These are phyloP conservation scores for Pleoardoris graminearum DNA, from an alignment of 2,329 filamentous ascomycete genomes.

Conservation along the genomic window DNA sequence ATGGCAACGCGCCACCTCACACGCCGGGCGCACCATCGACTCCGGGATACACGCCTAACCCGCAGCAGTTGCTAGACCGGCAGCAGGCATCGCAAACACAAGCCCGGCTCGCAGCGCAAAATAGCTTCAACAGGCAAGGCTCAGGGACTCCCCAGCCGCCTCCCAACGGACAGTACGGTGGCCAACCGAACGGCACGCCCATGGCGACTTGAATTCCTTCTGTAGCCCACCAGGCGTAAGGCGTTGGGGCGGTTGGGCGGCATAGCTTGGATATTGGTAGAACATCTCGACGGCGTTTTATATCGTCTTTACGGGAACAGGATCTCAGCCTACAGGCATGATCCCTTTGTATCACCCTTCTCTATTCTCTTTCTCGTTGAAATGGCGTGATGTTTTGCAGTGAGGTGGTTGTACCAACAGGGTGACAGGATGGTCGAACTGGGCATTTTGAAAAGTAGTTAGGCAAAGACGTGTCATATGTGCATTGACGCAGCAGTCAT, in stretches of 20 bases:
- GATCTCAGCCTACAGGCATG: background rate
- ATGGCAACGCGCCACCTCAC: constrained; percentile 38
- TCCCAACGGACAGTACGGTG: constrained; percentile 30
- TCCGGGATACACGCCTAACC: constrained; percentile 30
- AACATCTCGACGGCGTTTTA: constrained; percentile 3
- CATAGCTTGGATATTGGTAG: constrained; percentile 1
- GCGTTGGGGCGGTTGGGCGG: background rate
- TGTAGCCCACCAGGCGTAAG: background rate
- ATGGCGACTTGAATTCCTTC: constrained; percentile 23
- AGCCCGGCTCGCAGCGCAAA: constrained; percentile 42
- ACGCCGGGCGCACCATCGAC: constrained; percentile 24
- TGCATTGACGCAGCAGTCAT: no score
- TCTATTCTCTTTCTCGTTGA: background rate
- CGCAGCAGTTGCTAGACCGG: constrained; percentile 42
- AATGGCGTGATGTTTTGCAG: background rate
- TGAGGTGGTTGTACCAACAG: background rate
- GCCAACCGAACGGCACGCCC: constrained; percentile 31
- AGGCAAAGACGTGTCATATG: background rate
- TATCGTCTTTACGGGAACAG: background rate
- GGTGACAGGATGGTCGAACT: background rate
- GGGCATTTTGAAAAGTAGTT: background rate
- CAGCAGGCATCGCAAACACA: constrained; percentile 42
- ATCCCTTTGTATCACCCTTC: background rate
- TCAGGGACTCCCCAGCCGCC: constrained; percentile 44
- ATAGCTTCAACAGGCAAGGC: constrained; percentile 38